A percentile compares a stretch with the other conserved stretches of the same genome.
Evolutionary conservation across 2,329 filamentous ascomycete genomes (phyloP).

Genomic region (Gaeumannomyces tritici): DNA sequence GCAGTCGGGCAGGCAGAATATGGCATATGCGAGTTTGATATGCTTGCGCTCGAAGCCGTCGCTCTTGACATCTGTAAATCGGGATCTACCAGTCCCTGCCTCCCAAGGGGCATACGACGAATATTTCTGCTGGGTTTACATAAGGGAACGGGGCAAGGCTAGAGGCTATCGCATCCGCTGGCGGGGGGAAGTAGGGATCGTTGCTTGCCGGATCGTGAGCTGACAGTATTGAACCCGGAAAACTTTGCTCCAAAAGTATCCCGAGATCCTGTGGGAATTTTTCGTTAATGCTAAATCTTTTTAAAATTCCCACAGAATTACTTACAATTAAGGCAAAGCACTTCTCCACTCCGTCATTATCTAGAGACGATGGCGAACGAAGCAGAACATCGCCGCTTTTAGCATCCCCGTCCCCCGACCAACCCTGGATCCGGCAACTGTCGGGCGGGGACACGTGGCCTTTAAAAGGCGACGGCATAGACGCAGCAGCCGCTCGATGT

Average conservation of each 20-base stretch:
- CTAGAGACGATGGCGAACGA: background rate
- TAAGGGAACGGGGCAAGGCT: background rate
- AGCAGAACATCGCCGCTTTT: background rate
- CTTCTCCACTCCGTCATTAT: background rate
- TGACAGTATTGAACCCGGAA: background rate
- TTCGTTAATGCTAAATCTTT: background rate
- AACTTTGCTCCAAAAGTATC: background rate
- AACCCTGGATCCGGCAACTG: background rate
- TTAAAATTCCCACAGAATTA: background rate
- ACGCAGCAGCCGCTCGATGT: background rate
- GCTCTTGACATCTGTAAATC: too few relatives aligned
- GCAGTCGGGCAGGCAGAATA: too few relatives aligned
- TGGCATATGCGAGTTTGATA: too few relatives aligned
- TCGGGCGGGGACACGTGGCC: background rate
- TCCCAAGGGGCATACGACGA: too few relatives aligned
- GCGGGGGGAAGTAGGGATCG: background rate
- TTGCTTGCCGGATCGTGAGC: background rate
- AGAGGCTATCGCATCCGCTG: background rate
- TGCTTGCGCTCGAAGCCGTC: too few relatives aligned
- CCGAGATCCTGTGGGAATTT: background rate
- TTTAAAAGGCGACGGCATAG: background rate
- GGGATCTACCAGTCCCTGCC: too few relatives aligned
- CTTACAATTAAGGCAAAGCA: background rate
- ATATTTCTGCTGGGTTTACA: background rate
- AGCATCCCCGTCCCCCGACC: background rate